These are phyloP conservation scores for Glycine soja DNA, from an alignment of 306 rosid genomes.

Conservation along the genomic window DNA sequence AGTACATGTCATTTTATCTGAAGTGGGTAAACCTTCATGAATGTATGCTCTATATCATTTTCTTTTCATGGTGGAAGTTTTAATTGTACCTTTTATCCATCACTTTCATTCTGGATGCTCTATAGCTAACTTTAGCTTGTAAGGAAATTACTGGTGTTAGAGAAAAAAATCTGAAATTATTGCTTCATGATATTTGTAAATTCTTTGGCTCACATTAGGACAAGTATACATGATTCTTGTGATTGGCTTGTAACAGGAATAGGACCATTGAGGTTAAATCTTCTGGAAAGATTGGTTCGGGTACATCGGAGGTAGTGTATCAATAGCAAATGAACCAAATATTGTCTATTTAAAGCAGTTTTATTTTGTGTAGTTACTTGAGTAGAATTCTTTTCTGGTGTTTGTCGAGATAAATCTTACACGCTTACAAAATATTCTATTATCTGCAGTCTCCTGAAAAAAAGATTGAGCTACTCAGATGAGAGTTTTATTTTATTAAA, in stretches of 20 bases:
- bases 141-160: conserved; percentile 13
- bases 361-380: conserved; percentile 18
- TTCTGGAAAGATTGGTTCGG: conserved; percentile 84
- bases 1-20: conserved; percentile 6
- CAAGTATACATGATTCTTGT: conserved; percentile 41
- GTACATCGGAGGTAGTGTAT: conserved; percentile 80
- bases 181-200: conserved; percentile 9
- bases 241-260: conserved; percentile 71
- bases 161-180: conserved; percentile 4
- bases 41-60: conserved; percentile 10
- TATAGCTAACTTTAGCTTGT: neutral
- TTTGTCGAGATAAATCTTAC: neutral
- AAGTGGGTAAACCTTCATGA: conserved; percentile 1
- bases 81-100: conserved; percentile 11
- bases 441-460: neutral
- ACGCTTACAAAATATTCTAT: conserved; percentile 8
- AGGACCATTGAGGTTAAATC: conserved; percentile 71
- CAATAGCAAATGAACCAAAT: neutral
- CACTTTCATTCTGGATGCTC: conserved; percentile 24
- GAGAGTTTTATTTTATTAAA: neutral
- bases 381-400: neutral
- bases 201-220: conserved; percentile 28
- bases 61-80: conserved; percentile 30
- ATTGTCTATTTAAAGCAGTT: conserved; percentile 9
- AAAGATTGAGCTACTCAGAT: conserved; percentile 4